Conservation (phyloP, 495 filamentous ascomycete genomes). For the Hypoxylon fuscum region DNA sequence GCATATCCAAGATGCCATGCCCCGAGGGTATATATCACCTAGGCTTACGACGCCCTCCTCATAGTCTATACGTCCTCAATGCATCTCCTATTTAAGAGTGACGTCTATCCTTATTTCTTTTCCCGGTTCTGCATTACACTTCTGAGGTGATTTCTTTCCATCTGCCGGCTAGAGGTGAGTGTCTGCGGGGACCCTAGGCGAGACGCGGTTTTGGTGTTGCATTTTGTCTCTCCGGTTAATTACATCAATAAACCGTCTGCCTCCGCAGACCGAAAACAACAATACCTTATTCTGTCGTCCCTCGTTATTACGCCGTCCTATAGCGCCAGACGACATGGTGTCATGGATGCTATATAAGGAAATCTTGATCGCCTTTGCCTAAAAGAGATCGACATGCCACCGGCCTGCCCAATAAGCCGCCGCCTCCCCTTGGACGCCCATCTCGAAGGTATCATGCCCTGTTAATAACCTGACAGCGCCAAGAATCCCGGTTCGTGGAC, state of each 20-base stretch:
- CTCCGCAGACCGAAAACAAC: conserved; percentile 37
- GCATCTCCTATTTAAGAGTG: conserved; percentile 8
- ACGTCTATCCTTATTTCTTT: conserved; percentile 4
- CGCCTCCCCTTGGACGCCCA: conserved; percentile 15
- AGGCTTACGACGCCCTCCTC: conserved; percentile 21
- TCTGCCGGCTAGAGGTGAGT: conserved; percentile 36
- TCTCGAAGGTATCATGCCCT: conserved; percentile 26
- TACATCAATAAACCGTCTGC: conserved; percentile 39
- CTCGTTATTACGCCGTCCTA: conserved; percentile 16
- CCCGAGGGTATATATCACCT: neutral
- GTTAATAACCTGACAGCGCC: conserved; percentile 28
- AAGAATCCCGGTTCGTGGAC: conserved; percentile 36
- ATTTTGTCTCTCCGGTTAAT: conserved; percentile 44
- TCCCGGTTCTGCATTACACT: conserved; percentile 14
- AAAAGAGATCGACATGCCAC: conserved; percentile 28
- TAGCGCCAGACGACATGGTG: conserved; percentile 21
- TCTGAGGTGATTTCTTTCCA: conserved; percentile 1
- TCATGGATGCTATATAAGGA: conserved; percentile 36
- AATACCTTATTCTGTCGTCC: conserved; percentile 23
- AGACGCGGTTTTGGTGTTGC: conserved; percentile 33
- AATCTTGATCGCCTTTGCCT: conserved; percentile 34
- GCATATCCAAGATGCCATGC: conserved; percentile 6
- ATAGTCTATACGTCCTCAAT: neutral
- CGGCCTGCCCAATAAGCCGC: conserved; percentile 28
- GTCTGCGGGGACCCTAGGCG: conserved; percentile 28